Percentiles rank a stretch among this genome's conserved stretches.
Evolutionary conservation across 495 filamentous ascomycete genomes (phyloP).

Genomic region (Ramalina intermedia): DNA sequence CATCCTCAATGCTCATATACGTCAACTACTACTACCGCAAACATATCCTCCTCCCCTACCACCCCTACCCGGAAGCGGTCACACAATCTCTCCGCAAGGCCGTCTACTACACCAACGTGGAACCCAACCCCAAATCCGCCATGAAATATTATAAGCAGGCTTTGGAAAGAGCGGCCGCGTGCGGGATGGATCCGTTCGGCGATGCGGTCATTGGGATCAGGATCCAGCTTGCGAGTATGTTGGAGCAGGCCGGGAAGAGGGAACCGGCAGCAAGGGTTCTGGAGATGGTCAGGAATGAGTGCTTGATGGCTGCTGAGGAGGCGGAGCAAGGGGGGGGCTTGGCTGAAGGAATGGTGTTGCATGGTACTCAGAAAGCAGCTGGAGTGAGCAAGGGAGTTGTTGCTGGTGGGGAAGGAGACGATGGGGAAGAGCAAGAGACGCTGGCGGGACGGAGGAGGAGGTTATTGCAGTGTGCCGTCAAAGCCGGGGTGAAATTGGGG

Average conservation of each 20-base stretch:
- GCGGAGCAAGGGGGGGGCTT: slow-evolving; percentile 26
- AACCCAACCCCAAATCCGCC: slow-evolving; percentile 54
- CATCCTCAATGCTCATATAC: slow-evolving; percentile 36
- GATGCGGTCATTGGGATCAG: slow-evolving; percentile 85
- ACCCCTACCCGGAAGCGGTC: slow-evolving; percentile 67
- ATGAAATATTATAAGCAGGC: slow-evolving; percentile 71
- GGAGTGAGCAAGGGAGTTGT: slow-evolving; percentile 57
- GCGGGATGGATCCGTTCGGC: slow-evolving; percentile 70
- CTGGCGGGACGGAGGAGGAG: slow-evolving; percentile 41
- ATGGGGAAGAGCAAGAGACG: slow-evolving; percentile 11
- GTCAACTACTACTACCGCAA: slow-evolving; percentile 49
- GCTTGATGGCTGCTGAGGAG: slow-evolving; percentile 45
- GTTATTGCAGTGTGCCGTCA: slow-evolving; percentile 56
- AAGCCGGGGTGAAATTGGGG: slow-evolving; percentile 65
- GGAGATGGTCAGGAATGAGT: slow-evolving; percentile 47
- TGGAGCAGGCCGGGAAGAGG: slow-evolving; percentile 57
- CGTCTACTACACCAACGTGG: slow-evolving; percentile 69
- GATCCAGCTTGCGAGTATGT: slow-evolving; percentile 59
- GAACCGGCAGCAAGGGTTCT: slow-evolving; percentile 56
- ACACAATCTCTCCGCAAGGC: slow-evolving; percentile 70
- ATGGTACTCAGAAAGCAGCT: slow-evolving; percentile 29
- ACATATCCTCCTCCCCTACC: slow-evolving; percentile 48
- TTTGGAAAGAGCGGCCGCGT: slow-evolving; percentile 49
- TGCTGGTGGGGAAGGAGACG: slow-evolving; percentile 36
- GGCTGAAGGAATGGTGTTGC: slow-evolving; percentile 13